phyloP scores from a whole-genome alignment of 306 rosid genomes.

The Quercus rubra region DNA sequence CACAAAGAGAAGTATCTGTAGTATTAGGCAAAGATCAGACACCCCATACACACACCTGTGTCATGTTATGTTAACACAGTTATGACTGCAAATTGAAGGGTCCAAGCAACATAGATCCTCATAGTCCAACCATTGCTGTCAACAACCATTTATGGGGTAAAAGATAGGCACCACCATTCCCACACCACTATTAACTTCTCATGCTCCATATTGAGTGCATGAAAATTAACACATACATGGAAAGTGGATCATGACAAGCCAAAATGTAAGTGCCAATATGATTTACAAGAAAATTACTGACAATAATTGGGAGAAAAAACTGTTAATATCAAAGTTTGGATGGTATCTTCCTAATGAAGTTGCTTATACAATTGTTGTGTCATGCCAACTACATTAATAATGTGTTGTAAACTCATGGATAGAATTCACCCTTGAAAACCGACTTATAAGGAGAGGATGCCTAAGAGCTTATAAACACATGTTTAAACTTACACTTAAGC shows the following conservation, averaged over 20 bases:
- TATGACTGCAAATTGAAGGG: not conserved
- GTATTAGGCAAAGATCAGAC: not conserved
- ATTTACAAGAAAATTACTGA: not conserved
- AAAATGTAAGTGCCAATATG: not conserved
- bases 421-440: too few species aligned
- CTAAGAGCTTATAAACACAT: too few species aligned
- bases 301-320: too few species aligned
- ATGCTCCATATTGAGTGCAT: not conserved
- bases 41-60: not conserved
- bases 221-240: not conserved
- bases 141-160: not conserved
- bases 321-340: too few species aligned
- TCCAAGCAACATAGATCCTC: not conserved
- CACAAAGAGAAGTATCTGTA: not conserved
- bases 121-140: not conserved
- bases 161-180: not conserved
- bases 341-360: too few species aligned
- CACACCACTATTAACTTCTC: not conserved
- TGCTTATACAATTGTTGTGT: too few species aligned
- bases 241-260: not conserved
- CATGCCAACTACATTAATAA: too few species aligned
- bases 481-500: too few species aligned
- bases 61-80: not conserved
- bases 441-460: too few species aligned
- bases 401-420: too few species aligned